Base-by-base conservation (phyloP, 2,329 filamentous ascomycete species). In the Colletotrichum sp. region DNA sequence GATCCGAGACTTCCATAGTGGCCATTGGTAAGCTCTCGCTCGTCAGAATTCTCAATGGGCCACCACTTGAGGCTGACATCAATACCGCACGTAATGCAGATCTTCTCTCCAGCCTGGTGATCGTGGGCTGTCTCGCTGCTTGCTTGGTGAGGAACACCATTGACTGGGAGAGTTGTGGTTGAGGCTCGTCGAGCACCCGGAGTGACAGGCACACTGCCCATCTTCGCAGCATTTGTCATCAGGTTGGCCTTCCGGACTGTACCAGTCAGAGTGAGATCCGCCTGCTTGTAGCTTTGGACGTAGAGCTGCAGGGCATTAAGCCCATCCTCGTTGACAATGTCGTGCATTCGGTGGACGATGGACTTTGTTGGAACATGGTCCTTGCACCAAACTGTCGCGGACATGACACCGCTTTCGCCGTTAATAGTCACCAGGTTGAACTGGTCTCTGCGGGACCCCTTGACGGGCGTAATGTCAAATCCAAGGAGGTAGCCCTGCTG, bases 221-320 rank as follows among this genome's bases (percentile, higher is more conserved):
- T 85, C 82, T 93, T 95, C 15, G 91, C 90, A 32, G 91, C 91
- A 67, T 91, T 89, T 72, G 91, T 92, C 81, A 93, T 91, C 57
- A 97, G 90, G 75, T 95, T 97, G 27, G 97, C 96, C 85, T 98
- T 98, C 71, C 97, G 94, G 27, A 97, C 95, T 22, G 96, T 98
- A 32, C 97, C 97, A 4, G 96, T 98, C 79, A 98, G 87, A 4
- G 94, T 92, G 55, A 96, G 90, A 82, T 99, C 97, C 11, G 97
- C 96, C 85, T 98, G 96, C 84, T 99, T 99, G 88, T 95, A 98
- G 74, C 93, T 96, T 79, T 94, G 93, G 60, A 94, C 95, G 82
- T 94, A 99, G 30, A 98, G 89, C 83, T 98, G 96, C 66, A 99
- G 86, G 12, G 95, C 95, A 79, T 93, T 98, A 69, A 92, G 85